phyloP scores from a whole-genome alignment of 306 rosid genomes.

The Pyrus bretschneideri region DNA sequence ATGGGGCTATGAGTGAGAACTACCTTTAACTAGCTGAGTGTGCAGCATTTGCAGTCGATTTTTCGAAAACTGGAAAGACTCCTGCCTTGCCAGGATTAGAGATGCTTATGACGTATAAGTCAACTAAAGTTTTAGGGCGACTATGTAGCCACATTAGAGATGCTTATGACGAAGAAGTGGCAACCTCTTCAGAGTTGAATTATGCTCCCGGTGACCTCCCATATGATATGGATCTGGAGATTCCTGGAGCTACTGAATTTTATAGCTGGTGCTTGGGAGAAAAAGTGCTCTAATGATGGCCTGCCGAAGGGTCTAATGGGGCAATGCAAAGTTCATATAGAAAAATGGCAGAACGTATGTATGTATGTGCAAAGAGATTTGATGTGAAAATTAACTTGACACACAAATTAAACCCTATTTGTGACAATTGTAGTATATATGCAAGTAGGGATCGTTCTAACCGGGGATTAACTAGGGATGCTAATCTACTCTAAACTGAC shows the following conservation, averaged over 20 bases:
- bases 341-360: no score
- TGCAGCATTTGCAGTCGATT: slow-evolving; percentile 89
- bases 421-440: no score
- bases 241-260: slow-evolving; percentile 49
- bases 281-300: slow-evolving; percentile 64
- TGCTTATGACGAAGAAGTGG: slow-evolving; percentile 44
- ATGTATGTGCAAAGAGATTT: no score
- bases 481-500: no score
- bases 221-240: slow-evolving; percentile 56
- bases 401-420: no score
- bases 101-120: slow-evolving; percentile 36
- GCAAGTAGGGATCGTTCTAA: no score
- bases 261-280: slow-evolving; percentile 58
- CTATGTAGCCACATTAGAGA: slow-evolving; percentile 60
- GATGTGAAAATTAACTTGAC: no score
- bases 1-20: slow-evolving; percentile 64
- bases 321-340: slow-evolving; percentile 47
- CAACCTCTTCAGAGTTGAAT: slow-evolving; percentile 25
- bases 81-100: slow-evolving; percentile 45
- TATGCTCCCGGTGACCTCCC: slow-evolving; percentile 27
- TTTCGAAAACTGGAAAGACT: slow-evolving; percentile 73
- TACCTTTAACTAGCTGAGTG: slow-evolving; percentile 63
- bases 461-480: no score
- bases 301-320: slow-evolving; percentile 60
- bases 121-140: slow-evolving; percentile 68